phyloP scores from a whole-genome alignment of 2,329 filamentous ascomycete species.

The Rosellinia necatrix region DNA sequence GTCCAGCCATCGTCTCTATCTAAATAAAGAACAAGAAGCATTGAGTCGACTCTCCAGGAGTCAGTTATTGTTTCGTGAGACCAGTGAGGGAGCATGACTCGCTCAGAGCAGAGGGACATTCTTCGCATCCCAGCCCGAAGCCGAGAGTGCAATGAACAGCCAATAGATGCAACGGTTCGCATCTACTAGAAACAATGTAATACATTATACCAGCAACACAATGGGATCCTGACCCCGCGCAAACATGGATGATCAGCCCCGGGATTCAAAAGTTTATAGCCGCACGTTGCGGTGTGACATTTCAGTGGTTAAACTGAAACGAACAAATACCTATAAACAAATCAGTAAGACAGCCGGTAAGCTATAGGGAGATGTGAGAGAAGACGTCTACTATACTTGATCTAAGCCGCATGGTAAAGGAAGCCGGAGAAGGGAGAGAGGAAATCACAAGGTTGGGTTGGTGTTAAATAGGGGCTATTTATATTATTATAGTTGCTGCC shows the following conservation, averaged over 20 bases:
- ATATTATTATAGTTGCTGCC: too few species aligned
- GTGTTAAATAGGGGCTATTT: not conserved
- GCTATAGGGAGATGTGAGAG: constrained; percentile 96
- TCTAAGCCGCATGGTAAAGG: constrained; percentile 64
- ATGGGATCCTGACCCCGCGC: constrained; percentile 53
- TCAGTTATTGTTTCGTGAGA: not conserved
- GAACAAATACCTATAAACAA: constrained; percentile 65
- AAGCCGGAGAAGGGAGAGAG: constrained; percentile 58
- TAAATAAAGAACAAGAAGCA: too few species aligned
- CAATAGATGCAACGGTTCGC: constrained; percentile 53
- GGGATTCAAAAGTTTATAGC: too few species aligned
- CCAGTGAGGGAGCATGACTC: not conserved
- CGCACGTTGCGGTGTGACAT: too few species aligned
- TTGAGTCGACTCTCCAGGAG: too few species aligned
- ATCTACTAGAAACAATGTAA: constrained; percentile 73
- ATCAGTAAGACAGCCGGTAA: constrained; percentile 62
- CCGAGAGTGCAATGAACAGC: constrained; percentile 63
- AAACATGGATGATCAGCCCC: too few species aligned
- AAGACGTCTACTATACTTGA: constrained; percentile 96
- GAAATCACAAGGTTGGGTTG: constrained; percentile 42
- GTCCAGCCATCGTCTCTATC: too few species aligned
- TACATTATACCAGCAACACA: constrained; percentile 44
- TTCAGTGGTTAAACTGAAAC: too few species aligned
- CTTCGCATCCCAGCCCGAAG: constrained; percentile 58
- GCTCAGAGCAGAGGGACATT: constrained; percentile 45